Evolutionary conservation across 768 basidiomycete genomes (phyloP).

Genomic region (Boletellus emodensis): DNA sequence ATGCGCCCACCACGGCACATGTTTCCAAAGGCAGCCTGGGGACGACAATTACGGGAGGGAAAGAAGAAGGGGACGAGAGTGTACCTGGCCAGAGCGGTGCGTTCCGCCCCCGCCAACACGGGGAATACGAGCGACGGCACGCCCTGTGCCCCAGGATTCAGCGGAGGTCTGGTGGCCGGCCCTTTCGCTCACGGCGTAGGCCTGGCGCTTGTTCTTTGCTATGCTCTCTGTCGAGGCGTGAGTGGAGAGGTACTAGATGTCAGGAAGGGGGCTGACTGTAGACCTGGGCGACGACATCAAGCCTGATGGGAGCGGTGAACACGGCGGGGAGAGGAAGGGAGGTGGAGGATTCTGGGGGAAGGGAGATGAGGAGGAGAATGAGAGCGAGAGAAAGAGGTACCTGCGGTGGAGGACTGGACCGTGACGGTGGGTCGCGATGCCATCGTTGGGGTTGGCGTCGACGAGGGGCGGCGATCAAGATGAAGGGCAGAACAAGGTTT

Average conservation of each 20-base stretch:
- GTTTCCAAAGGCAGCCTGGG: conserved; percentile 97
- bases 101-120: conserved; percentile 99
- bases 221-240: conserved; percentile 69
- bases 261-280: conserved; percentile 78
- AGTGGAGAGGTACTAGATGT: background rate
- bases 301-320: conserved; percentile 94
- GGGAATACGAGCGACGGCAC: conserved; percentile 99
- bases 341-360: conserved; percentile 65
- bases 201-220: conserved; percentile 96
- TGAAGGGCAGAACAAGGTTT: conserved; percentile 23
- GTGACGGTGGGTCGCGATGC: conserved; percentile 90
- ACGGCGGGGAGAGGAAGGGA: conserved; percentile 94
- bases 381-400: conserved; percentile 34
- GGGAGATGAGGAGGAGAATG: background rate
- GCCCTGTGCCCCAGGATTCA: conserved; percentile 99
- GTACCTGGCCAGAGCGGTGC: conserved; percentile 93
- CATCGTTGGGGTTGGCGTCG: conserved; percentile 45
- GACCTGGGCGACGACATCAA: conserved; percentile 97
- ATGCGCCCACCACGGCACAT: conserved; percentile 99
- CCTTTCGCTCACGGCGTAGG: conserved; percentile 95
- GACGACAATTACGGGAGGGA: conserved; percentile 1
- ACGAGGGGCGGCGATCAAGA: conserved; percentile 33
- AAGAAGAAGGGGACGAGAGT: background rate
- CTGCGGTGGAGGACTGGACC: conserved; percentile 74
- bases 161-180: conserved; percentile 99